Evolutionary conservation across 176 grass and related monocot genomes (phyloP), one percentile per base, ranked within the genome.

Genomic region (Oryza punctata): DNA sequence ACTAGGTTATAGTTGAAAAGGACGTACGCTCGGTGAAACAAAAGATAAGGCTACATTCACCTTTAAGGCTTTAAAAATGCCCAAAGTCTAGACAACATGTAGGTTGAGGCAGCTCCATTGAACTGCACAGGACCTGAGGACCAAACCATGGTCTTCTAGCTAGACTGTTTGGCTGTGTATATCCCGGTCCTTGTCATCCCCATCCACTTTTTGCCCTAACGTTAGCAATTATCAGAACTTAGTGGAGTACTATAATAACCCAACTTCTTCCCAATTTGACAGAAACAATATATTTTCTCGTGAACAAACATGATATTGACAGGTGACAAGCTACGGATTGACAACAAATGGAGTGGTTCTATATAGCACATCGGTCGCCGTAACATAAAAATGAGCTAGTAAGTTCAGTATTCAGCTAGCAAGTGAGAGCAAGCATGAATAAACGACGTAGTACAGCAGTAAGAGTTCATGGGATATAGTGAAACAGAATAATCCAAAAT

Each of bases 1-100:
- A 78, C 75, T 78, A 78, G 60, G 60, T 29, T 19, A 19, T 63
- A 65, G 38, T 13, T 63, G 61, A 65, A 65, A 78, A 65, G 0
- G 76, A 78, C 8, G 0, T 60, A 78, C 8, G 69, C 12, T 5
- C 1, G 75, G 33, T 45, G 3, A 14, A 77, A 26, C 35, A 24
- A 50, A 50, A 50, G 4, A 50, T 50, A 50, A 50, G 47, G 47
- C 14, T 16, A 47, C 12, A 65, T 44, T 52, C 15, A 52, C 49
- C 45, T 47, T 47, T 14, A 47, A 47, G 45, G 12, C 45, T 47
- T 47, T 41, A 10, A 45, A 45, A 45, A 16, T 0, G 3, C 14
- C 2, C n/a, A n/a, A 1, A 49, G 46, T 49, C 46, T 14, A 16
- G 46, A 49, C 14, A 49, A 49, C 45, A 16, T 15, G 18, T 6